These are phyloP conservation scores for Elongisporangium senticosum DNA, from an alignment of 352 stramenopile genomes.

Conservation along the genomic window DNA sequence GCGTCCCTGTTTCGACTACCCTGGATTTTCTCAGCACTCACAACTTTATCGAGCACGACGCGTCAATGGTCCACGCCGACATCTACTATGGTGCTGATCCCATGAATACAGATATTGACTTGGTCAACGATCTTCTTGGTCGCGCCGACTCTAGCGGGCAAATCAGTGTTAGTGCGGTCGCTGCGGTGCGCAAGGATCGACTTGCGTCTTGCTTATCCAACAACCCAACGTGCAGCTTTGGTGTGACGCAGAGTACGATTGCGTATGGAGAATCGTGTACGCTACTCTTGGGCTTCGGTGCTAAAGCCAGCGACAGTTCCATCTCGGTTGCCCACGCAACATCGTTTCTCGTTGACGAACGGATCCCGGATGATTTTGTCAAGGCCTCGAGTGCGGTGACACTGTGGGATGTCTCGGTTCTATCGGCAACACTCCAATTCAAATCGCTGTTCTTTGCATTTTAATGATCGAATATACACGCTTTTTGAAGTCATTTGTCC, in stretches of 20 bases:
- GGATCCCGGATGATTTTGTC: constrained; percentile 36
- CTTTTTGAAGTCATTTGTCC: no score
- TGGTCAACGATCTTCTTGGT: constrained; percentile 33
- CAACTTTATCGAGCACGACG: constrained; percentile 70
- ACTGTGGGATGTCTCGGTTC: no score
- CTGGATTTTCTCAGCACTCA: constrained; percentile 44
- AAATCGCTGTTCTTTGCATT: no score
- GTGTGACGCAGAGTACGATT: constrained; percentile 22
- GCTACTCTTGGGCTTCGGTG: constrained; percentile 42
- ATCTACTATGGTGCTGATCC: constrained; percentile 36
- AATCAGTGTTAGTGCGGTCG: constrained; percentile 33
- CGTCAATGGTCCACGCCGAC: constrained; percentile 63
- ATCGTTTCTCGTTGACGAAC: constrained; percentile 44
- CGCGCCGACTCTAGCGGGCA: constrained; percentile 15
- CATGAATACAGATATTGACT: constrained; percentile 29
- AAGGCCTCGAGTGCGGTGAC: constrained; percentile 2
- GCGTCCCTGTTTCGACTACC: constrained; percentile 31
- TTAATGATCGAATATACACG: no score
- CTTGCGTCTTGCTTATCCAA: constrained; percentile 27
- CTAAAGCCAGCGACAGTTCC: constrained; percentile 20
- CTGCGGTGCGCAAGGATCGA: constrained; percentile 33
- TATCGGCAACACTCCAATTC: no score
- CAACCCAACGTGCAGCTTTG: constrained; percentile 37
- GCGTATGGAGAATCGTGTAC: constrained; percentile 44
- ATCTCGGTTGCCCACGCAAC: constrained; percentile 35